Evolutionary conservation across 768 basidiomycete genomes (phyloP).

Genomic region (Podaxis pistillaris): DNA sequence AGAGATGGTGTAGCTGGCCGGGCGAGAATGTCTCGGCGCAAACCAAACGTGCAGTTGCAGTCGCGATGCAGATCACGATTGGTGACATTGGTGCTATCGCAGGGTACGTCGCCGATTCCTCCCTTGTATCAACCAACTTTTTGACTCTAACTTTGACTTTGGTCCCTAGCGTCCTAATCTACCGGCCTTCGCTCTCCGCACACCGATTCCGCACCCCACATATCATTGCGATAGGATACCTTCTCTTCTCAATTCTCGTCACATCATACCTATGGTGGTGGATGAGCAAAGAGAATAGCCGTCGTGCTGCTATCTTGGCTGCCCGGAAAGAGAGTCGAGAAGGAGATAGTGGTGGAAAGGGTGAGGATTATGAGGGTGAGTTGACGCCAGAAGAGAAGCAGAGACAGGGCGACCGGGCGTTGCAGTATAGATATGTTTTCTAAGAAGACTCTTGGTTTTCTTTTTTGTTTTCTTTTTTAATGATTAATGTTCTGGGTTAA

Average conservation of each 20-base stretch:
- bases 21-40: conserved; percentile 69
- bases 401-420: conserved; percentile 37
- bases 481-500: background rate
- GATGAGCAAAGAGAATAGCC: conserved; percentile 51
- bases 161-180: conserved; percentile 45
- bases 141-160: background rate
- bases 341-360: background rate
- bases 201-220: conserved; percentile 55
- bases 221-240: conserved; percentile 58
- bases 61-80: conserved; percentile 64
- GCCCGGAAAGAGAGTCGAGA: conserved; percentile 21
- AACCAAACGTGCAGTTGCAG: conserved; percentile 61
- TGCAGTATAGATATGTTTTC: conserved; percentile 39
- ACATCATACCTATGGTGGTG: conserved; percentile 42
- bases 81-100: conserved; percentile 61
- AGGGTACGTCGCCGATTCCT: conserved; percentile 28
- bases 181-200: conserved; percentile 45
- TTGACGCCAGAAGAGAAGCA: conserved; percentile 26
- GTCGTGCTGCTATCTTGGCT: conserved; percentile 32
- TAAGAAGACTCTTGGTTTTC: conserved; percentile 17
- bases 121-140: background rate
- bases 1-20: conserved; percentile 43
- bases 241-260: conserved; percentile 45
- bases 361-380: background rate
- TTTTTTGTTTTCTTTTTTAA: background rate